Conservation (phyloP, 441 rosid genomes). For the Corymbia calophylla region DNA sequence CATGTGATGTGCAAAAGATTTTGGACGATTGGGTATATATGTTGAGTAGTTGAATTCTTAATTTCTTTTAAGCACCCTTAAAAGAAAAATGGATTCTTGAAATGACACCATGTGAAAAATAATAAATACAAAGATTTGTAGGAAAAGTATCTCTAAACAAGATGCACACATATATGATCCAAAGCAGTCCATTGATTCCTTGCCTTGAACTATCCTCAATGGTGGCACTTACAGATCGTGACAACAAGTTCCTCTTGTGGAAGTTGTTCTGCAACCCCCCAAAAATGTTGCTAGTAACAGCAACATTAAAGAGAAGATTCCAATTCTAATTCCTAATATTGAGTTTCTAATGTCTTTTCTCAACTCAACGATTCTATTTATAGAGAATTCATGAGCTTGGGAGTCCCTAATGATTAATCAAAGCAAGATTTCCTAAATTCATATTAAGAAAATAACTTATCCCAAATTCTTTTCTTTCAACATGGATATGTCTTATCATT, state of each 20-base stretch:
- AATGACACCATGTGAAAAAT: neutral
- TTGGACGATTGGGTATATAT: neutral
- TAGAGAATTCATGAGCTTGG: too few species aligned
- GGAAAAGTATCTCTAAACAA: neutral
- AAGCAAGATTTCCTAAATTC: neutral
- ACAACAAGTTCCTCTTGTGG: neutral
- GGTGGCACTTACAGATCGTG: neutral
- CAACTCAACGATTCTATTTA: neutral
- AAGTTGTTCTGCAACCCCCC: neutral
- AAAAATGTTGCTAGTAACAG: neutral
- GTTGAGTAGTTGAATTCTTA: neutral
- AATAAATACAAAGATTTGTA: neutral
- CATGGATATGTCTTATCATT: neutral
- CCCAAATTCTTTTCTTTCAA: neutral
- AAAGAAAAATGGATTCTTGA: neutral
- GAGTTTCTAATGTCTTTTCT: neutral
- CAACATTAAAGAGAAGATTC: neutral
- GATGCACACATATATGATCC: neutral
- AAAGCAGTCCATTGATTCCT: neutral
- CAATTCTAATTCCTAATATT: neutral
- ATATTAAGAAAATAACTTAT: neutral
- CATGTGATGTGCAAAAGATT: fast-evolving
- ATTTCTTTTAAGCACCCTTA: fast-evolving
- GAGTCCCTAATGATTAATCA: too few species aligned
- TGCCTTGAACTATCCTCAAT: neutral